Conservation (phyloP, 2,329 filamentous ascomycete genomes). For the Epicoccum nigrum region DNA sequence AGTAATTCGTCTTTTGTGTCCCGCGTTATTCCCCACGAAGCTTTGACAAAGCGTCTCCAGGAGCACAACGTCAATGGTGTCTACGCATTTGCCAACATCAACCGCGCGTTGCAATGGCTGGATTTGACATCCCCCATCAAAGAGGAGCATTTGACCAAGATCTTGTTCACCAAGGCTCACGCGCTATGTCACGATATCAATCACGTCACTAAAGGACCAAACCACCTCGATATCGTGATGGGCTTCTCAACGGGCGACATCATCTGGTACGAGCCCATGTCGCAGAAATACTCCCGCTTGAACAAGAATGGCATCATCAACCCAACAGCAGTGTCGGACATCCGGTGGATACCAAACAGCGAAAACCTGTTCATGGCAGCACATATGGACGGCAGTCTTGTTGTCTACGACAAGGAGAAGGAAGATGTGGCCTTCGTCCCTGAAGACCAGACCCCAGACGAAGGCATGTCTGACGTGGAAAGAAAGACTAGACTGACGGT, state of each 20-base stretch:
- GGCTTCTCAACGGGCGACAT: slow-evolving; percentile 96
- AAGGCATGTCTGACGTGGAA: slow-evolving; percentile 42
- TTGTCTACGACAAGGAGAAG: slow-evolving; percentile 98
- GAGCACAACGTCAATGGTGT: slow-evolving; percentile 80
- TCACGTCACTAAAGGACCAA: slow-evolving; percentile 74
- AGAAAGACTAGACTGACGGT: slow-evolving; percentile 65
- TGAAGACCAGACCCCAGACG: slow-evolving; percentile 59
- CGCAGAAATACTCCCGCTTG: slow-evolving; percentile 90
- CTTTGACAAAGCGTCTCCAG: slow-evolving; percentile 74
- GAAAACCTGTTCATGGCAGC: slow-evolving; percentile 92
- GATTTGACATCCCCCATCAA: slow-evolving; percentile 80
- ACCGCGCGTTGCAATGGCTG: slow-evolving; percentile 94
- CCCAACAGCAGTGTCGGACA: slow-evolving; percentile 80
- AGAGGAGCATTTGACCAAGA: slow-evolving; percentile 91
- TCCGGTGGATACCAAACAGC: slow-evolving; percentile 91
- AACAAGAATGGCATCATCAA: slow-evolving; percentile 98
- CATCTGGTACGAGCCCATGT: slow-evolving; percentile 98
- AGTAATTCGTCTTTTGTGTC: slow-evolving; percentile 99
- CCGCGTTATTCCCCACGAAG: slow-evolving; percentile 90
- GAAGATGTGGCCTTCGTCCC: slow-evolving; percentile 81
- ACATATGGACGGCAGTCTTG: slow-evolving; percentile 86
- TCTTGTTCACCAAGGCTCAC: slow-evolving; percentile 95
- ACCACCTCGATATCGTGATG: slow-evolving; percentile 89
- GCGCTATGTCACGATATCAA: slow-evolving; percentile 96
- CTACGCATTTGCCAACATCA: slow-evolving; percentile 94